Base-by-base conservation (phyloP, 176 grass and related monocot species). In the Aegilops longissima region DNA sequence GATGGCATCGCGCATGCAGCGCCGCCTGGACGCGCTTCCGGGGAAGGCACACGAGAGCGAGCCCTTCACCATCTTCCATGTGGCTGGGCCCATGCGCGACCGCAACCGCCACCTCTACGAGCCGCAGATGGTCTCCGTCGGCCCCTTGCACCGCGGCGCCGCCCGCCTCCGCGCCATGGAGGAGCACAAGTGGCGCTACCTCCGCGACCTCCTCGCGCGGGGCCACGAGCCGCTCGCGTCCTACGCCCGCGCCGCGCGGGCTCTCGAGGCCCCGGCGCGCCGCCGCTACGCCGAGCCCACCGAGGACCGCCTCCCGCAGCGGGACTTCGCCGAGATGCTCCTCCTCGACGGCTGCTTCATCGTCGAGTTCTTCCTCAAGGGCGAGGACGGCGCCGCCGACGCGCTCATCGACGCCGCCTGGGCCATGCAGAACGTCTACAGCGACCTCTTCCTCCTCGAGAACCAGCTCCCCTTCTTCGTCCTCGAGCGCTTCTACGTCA, bases 321-420 rank as follows among this genome's bases (percentile, higher is more conserved):
- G 12, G 12, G 93, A 86, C 68, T 88, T 92, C 75, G 87, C 85
- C 1, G 90, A 95, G 83, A 88, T 88, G 81, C 85, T 91, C 61
- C 89, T 92, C 38, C 71, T 95, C 13, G 93, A 95, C 76, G 84
- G 81, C n/a, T 92, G 90, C 58, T 91, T 95, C 87, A 24, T 95
- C 38, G 21, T 94, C 23, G 82, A 83, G 79, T 80, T 82, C 90
- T 90, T 80, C 63, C 70, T 81, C 70, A 87, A 92, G 70, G 69
- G 93, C 33, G 90, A 87, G 70, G 88, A 92, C 5, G 1, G 63
- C 10, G 82, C 34, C 9, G 72, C 61, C 42, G 91, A 92, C 64
- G 81, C 87, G 21, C 83, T 92, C 31, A n/a, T 71, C 27, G 88
- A 89, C 78, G 29, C 82, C 5, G 54, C 90, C 8, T 79, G 83